Evolutionary conservation across 441 rosid species (phyloP), one percentile per base, ranked within the genome.

Genomic region (Cnidoscolus chayamansa): DNA sequence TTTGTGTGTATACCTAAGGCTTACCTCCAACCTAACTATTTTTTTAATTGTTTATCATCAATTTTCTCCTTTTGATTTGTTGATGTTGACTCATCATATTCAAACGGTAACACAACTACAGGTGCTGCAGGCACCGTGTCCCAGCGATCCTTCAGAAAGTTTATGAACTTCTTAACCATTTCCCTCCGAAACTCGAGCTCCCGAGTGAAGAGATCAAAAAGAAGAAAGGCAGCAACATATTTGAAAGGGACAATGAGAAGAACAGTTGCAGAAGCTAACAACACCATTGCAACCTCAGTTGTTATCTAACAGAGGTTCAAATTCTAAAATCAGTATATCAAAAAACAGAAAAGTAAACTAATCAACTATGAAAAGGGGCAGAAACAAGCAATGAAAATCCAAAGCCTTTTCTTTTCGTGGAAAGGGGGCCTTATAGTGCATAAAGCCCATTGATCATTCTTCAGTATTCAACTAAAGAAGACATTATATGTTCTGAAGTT

Each of bases 101-200:
- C 90, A 69, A 75, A 86, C 3, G 98, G 98, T 74, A 92, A 84
- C 10, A 92, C 99, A 16, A 81, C 74, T 8, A 95, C 98, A 3
- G 93, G 93, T 19, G 97, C 83, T 0, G 98, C 98, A 63, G 97
- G 98, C 73, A 95, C 79, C 37, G 87, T 89, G 56, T 85, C 84
- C 98, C 99, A 94, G 15, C 98, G 94, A 71, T 95, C 98, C 83
- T 80, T 88, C 67, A 94, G 43, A 10, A 88, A 54, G 60, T 80
- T 82, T 55, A 65, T 80, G 75, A 94, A 88, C 81, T 72, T 89
- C 67, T 72, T 83, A 37, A 88, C 99, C 96, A 83, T 92, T 76
- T 86, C 88, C 80, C 79, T 87, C 62, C 98, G 87, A 81, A 90
- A 86, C 73, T 89, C 86, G 0, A 94, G 93, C 85, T 94, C 94